Conservation (phyloP, 176 grass and related monocot genomes). For the Zea luxurians region DNA sequence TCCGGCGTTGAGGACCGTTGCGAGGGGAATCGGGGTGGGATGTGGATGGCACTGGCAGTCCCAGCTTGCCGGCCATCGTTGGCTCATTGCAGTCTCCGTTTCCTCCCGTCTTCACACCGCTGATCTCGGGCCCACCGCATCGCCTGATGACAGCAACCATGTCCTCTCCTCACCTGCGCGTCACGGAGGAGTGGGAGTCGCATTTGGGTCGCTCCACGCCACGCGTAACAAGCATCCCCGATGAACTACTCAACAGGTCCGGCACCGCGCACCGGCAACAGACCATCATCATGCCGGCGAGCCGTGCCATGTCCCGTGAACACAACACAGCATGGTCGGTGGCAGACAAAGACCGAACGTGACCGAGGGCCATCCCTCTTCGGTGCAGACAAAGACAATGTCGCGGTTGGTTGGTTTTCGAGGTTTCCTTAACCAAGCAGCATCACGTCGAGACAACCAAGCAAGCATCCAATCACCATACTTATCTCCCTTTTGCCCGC, state of each 20-base stretch:
- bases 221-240: background rate
- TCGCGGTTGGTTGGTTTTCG: no score
- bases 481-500: background rate
- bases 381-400: no score
- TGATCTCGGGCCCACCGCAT: conserved; percentile 3
- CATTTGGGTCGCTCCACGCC: background rate
- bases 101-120: background rate
- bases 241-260: no score
- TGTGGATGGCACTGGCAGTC: background rate
- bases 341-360: no score
- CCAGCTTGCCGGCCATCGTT: background rate
- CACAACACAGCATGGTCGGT: no score
- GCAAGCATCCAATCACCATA: background rate
- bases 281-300: background rate
- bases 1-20: conserved; percentile 10
- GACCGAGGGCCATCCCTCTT: no score
- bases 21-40: no score
- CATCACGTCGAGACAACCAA: no score
- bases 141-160: conserved; percentile 23
- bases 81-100: background rate
- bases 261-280: no score
- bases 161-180: background rate
- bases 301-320: background rate
- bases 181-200: background rate
- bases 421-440: no score